Evolutionary conservation across 352 stramenopile genomes (phyloP).

Genomic region (Blastocystis sp.): DNA sequence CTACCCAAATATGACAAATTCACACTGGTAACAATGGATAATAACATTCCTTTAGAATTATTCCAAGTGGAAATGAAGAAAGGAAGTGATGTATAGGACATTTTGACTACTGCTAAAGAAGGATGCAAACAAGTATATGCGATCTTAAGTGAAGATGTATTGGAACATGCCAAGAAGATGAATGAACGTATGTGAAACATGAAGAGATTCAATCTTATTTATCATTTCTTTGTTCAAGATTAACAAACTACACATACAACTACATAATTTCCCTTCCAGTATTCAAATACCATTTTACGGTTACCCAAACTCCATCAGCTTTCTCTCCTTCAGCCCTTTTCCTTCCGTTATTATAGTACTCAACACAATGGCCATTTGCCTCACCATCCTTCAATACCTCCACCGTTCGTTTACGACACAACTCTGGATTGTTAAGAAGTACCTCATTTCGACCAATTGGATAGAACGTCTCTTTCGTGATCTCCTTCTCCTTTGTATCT

Average conservation of each 20-base stretch:
- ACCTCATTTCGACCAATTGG: neutral
- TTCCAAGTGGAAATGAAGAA: conserved; percentile 1
- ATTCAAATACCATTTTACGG: conserved; percentile 1
- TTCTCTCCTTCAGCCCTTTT: neutral
- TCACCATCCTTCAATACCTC: neutral
- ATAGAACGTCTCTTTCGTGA: neutral
- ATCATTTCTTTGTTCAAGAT: neutral
- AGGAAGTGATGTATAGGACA: conserved; percentile 6
- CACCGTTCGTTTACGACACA: neutral
- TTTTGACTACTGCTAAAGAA: conserved; percentile 40
- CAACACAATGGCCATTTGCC: neutral
- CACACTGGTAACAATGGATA: conserved; percentile 49
- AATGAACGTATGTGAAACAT: neutral
- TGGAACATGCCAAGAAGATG: conserved; percentile 44
- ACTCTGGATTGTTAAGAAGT: neutral
- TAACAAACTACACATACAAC: conserved; percentile 40
- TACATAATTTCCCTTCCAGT: conserved; percentile 1
- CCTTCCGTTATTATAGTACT: conserved; percentile 54
- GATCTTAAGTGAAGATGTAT: conserved; percentile 25
- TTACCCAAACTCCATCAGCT: neutral
- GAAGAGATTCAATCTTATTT: no score
- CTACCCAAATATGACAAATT: conserved; percentile 29
- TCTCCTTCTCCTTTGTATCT: neutral
- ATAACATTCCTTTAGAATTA: conserved; percentile 54
- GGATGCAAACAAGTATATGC: conserved; percentile 51